Base-by-base conservation (phyloP, 2,329 filamentous ascomycete species). In the Talaromyces albobiverticillius region DNA sequence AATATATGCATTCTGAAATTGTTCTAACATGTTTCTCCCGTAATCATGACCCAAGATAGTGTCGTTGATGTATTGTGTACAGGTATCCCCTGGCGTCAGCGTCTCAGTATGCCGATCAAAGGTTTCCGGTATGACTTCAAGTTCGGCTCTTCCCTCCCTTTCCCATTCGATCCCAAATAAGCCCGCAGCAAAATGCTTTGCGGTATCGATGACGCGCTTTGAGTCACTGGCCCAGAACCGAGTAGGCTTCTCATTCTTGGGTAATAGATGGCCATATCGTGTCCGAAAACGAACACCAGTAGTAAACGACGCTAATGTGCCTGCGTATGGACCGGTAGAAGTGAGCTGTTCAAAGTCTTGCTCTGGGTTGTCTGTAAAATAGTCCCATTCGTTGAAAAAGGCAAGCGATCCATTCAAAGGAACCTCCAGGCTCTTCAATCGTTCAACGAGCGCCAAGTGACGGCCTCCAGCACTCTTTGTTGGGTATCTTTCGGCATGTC, bases 401-500 rank as follows among this genome's bases (percentile, higher is more conserved):
- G 71, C 68, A 7, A 85, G 62, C n/a, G 74, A 71, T n/a, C 78
- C 80, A 16, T 74, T 72, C 31, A 83, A 67, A 0, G 62, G 63
- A 14, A 73, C 63, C 14, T 71, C 69, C 25, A 71, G 64, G 14
- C 65, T 60, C 45, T 74, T 73, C 45, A 84, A 72, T 16, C 75
- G 74, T 8, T 76, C 61, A 4, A 82, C 67, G 9, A 84, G 70
- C 9, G 71, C 64, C 32, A 78, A 69, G 76, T 82, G 64, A 63
- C 81, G 74, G 46, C 61, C 65, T 25, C 79, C 81, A 38, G 78
- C 76, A 56, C 67, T 73, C 32, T 64, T 65, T 0, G 81, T 84
- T 1, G 82, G 81, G 66, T 82, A 83, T 61, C 82, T 70, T 62
- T 83, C 82, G 20, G 72, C 79, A 68, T 84, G 82, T 38, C 82